A percentile compares a stretch with the other conserved stretches of the same genome.
These are phyloP conservation scores for Podospora conica DNA, from an alignment of 495 filamentous ascomycete species.

Conservation along the genomic window DNA sequence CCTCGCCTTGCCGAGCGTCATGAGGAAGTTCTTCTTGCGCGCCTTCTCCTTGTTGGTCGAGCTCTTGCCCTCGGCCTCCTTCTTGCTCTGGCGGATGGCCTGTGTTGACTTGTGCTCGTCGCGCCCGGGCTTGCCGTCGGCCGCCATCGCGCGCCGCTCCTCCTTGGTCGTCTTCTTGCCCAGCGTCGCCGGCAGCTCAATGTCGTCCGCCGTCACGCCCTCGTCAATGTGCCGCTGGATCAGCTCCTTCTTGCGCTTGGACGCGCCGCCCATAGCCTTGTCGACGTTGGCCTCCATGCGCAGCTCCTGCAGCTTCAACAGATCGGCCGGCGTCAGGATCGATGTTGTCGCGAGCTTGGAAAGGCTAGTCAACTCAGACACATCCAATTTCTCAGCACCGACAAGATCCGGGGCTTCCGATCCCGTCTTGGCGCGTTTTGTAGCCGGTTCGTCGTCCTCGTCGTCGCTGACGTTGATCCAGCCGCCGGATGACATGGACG, in stretches of 20 bases:
- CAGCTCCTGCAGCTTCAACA: conserved; percentile 87
- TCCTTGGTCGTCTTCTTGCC: conserved; percentile 67
- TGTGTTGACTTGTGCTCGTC: conserved; percentile 75
- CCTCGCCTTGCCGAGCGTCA: conserved; percentile 94
- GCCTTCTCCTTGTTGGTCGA: conserved; percentile 98
- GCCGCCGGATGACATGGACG: conserved; percentile 65
- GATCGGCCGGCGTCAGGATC: conserved; percentile 86
- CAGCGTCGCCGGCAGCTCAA: conserved; percentile 66
- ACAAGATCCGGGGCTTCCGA: conserved; percentile 22
- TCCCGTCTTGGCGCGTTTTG: conserved; percentile 53
- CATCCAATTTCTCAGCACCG: conserved; percentile 31
- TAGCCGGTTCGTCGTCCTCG: conserved; percentile 58
- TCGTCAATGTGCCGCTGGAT: conserved; percentile 67
- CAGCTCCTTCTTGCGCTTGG: conserved; percentile 44
- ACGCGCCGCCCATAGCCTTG: conserved; percentile 43
- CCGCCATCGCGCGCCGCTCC: conserved; percentile 72
- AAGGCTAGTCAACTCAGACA: conserved; percentile 33
- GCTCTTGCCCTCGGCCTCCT: conserved; percentile 81
- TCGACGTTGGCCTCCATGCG: conserved; percentile 64
- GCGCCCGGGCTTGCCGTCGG: conserved; percentile 65
- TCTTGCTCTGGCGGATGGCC: conserved; percentile 74
- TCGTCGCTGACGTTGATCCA: conserved; percentile 91
- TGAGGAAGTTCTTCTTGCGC: conserved; percentile 93
- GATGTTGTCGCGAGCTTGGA: conserved; percentile 71
- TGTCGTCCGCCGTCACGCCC: conserved; percentile 76